Evolutionary conservation across 495 filamentous ascomycete genomes (phyloP), one percentile per base, ranked within the genome.

Genomic region (Aspergillus baeticus): DNA sequence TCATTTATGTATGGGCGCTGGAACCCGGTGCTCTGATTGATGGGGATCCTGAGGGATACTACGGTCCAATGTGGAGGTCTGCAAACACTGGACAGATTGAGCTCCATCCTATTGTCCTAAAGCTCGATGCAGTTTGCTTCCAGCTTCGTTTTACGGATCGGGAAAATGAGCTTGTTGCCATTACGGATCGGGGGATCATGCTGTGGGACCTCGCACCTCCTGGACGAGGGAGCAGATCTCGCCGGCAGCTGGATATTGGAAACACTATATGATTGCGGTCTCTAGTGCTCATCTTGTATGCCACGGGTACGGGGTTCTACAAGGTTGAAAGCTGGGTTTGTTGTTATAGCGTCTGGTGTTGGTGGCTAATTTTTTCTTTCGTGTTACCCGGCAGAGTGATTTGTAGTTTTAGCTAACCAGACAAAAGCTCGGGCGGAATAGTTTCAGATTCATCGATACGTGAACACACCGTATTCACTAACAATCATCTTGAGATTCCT

Each of bases 181-280:
- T 77, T 10, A 80, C 79, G 14, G 78, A 81, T 60, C 71, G 65
- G 37, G 79, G 79, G 11, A 44, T 81, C 29, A 70, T 77, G 62
- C 47, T 65, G 11, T 70, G 75, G 68, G 57, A 73, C 62, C 53
- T 79, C 14, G 55, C 67, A 10, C 61, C 66, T 15, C 46, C 39
- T 11, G 58, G 61, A 21, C 43, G 47, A 20, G 54, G 62, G 6
- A 51, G 36, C 20, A 59, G 60, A 48, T 52, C 29, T 41, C n/a
- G 35, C 10, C 54, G 23, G 6, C 45, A 50, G 23, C 21, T 57
- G 36, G 45, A 26, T 18, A 21, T 26, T 5, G 33, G 47, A 37
- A 26, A 6, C 10, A 10, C 2, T 10, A 37, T 37, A 6, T 17
- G 31, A n/a, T n/a, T n/a, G n/a, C n/a, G n/a, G n/a, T n/a, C n/a